phyloP scores from a whole-genome alignment of 179 eudicot genomes.

The Beta macrorhiza region DNA sequence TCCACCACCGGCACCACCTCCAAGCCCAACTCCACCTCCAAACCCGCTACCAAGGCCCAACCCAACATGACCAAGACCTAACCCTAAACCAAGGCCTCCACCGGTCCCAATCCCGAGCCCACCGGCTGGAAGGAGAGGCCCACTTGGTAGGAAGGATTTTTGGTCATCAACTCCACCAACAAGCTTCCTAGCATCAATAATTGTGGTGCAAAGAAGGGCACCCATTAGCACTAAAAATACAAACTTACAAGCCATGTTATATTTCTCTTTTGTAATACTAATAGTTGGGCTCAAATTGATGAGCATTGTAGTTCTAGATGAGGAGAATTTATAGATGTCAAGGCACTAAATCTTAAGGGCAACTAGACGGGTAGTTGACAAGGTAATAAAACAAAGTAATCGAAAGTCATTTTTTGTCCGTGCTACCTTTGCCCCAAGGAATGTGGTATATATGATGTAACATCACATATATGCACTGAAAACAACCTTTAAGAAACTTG shows the following conservation, averaged over 20 bases:
- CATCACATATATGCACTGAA: constrained; percentile 2
- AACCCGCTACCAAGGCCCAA: constrained; percentile 25
- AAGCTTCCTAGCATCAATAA: constrained; percentile 35
- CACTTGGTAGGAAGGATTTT: constrained; percentile 23
- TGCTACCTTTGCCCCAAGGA: constrained; percentile 7
- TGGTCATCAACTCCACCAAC: constrained; percentile 29
- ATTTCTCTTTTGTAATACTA: background rate
- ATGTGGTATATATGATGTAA: background rate
- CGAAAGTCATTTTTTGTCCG: constrained; percentile 23
- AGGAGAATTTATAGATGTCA: constrained; percentile 28
- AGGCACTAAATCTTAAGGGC: constrained; percentile 14
- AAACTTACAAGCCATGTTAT: constrained; percentile 26
- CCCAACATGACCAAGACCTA: constrained; percentile 24
- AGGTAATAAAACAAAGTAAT: background rate
- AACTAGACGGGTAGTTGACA: constrained; percentile 20
- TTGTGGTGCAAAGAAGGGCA: constrained; percentile 34
- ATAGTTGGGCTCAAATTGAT: background rate
- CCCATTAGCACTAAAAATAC: constrained; percentile 27
- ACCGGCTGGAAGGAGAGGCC: constrained; percentile 1
- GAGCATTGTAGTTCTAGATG: background rate
- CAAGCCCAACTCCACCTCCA: constrained; percentile 27
- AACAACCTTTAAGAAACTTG: constrained; percentile 17
- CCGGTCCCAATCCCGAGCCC: constrained; percentile 33
- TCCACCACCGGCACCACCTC: constrained; percentile 28
- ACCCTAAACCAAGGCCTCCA: constrained; percentile 15